Evolutionary conservation across 257 asterid species (phyloP).

Genomic region (Jacaranda copaia): DNA sequence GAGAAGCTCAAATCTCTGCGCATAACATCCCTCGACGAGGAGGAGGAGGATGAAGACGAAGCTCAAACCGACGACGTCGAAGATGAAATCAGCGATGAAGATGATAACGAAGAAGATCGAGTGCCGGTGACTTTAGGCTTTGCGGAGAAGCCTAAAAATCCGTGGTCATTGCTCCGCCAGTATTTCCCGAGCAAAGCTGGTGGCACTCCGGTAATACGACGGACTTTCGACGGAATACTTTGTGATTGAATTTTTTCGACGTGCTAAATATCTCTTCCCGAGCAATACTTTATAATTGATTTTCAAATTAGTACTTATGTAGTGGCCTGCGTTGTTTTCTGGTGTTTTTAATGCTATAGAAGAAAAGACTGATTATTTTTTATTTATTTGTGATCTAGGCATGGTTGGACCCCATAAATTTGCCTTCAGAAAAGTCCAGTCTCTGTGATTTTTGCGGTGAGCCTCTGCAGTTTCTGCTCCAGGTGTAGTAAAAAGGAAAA

Average conservation of each 20-base stretch:
- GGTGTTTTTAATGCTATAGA: background rate
- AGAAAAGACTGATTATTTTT: constrained; percentile 24
- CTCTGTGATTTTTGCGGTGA: constrained; percentile 82
- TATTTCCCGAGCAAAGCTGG: constrained; percentile 97
- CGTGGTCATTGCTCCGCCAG: constrained; percentile 75
- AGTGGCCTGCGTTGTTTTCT: background rate
- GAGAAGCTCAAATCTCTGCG: constrained; percentile 53
- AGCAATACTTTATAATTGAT: background rate
- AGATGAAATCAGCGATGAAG: constrained; percentile 60
- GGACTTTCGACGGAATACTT: background rate
- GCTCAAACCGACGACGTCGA: constrained; percentile 47
- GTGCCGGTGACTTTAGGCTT: constrained; percentile 77
- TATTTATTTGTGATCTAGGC: constrained; percentile 58
- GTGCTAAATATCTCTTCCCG: background rate
- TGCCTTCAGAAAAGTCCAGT: constrained; percentile 68
- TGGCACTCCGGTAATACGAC: constrained; percentile 76
- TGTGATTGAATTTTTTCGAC: background rate
- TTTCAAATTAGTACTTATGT: background rate
- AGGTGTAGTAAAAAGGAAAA: constrained; percentile 53
- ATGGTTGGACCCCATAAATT: constrained; percentile 88
- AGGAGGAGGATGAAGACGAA: constrained; percentile 65
- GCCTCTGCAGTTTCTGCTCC: constrained; percentile 93
- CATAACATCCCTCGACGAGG: constrained; percentile 65
- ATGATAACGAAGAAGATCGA: constrained; percentile 61
- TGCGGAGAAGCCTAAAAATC: constrained; percentile 63